phyloP scores from a whole-genome alignment of 164 flowering plant species.

The Vitis cinerea region DNA sequence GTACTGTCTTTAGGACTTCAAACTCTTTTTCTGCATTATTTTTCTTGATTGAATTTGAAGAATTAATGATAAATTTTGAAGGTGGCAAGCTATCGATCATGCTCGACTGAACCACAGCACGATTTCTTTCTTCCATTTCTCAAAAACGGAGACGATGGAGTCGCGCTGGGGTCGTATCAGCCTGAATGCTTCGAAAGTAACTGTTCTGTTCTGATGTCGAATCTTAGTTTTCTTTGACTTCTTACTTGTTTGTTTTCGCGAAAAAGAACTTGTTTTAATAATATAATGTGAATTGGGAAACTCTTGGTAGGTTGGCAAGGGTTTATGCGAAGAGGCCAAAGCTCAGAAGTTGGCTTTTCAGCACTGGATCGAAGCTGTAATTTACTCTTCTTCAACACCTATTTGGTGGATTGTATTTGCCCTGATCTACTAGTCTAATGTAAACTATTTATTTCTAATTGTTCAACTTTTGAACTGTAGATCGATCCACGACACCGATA shows the following conservation, averaged over 20 bases:
- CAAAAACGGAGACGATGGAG: slow-evolving; percentile 55
- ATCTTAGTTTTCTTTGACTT: not conserved
- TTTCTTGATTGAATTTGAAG: not conserved
- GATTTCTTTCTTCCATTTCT: slow-evolving; percentile 63
- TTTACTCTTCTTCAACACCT: not conserved
- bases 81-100: slow-evolving; percentile 82
- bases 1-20: slow-evolving; percentile 29
- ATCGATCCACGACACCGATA: slow-evolving; percentile 95
- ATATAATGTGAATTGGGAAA: not conserved
- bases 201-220: not conserved
- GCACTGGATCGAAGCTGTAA: slow-evolving; percentile 98
- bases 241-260: not conserved
- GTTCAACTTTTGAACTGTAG: slow-evolving; percentile 25
- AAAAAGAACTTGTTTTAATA: not conserved
- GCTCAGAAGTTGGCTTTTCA: slow-evolving; percentile 85
- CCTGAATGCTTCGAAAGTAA: slow-evolving; percentile 77
- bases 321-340: slow-evolving; percentile 62
- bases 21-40: not conserved
- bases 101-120: slow-evolving; percentile 71
- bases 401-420: not conserved
- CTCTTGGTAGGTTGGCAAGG: slow-evolving; percentile 72
- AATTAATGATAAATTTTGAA: slow-evolving; percentile 12
- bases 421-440: too few species aligned
- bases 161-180: slow-evolving; percentile 68
- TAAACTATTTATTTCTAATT: not conserved